Conservation (phyloP, 805 yeast genomes). For the Huiozyma naganishii region DNA sequence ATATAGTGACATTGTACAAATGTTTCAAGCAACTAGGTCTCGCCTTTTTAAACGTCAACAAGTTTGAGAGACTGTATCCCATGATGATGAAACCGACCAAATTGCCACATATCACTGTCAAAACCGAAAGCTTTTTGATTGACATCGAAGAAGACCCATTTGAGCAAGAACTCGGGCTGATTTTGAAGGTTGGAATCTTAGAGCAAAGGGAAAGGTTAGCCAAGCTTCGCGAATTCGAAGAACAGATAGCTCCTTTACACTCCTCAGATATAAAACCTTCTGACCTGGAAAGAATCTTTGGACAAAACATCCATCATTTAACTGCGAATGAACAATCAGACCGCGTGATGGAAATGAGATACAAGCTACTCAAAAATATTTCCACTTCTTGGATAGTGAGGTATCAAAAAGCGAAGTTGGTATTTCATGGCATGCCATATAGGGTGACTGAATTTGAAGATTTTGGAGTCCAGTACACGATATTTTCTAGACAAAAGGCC, state of each 20-base stretch:
- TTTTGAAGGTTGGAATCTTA: conserved; percentile 44
- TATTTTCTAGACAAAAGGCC: conserved; percentile 16
- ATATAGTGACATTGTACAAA: conserved; percentile 38
- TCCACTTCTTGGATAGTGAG: conserved; percentile 34
- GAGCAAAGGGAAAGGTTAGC: conserved; percentile 45
- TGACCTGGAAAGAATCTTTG: not conserved
- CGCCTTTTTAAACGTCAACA: conserved; percentile 31
- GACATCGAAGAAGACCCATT: conserved; percentile 56
- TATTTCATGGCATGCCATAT: conserved; percentile 23
- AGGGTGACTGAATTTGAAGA: conserved; percentile 10
- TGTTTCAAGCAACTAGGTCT: conserved; percentile 34
- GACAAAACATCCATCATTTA: not conserved
- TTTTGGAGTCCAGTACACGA: conserved; percentile 11
- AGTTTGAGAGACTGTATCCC: conserved; percentile 19
- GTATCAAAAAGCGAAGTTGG: conserved; percentile 21
- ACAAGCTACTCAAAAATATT: conserved; percentile 25
- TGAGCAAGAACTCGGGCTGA: conserved; percentile 48
- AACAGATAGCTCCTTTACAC: conserved; percentile 4
- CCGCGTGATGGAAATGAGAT: conserved; percentile 3
- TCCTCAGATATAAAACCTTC: not conserved
- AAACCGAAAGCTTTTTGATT: conserved; percentile 33
- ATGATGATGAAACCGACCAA: conserved; percentile 18
- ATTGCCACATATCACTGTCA: conserved; percentile 36
- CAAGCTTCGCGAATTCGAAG: conserved; percentile 26
- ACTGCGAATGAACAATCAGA: not conserved